These are phyloP conservation scores for Strigomonas galati DNA, from an alignment of 208 protist species.

Conservation along the genomic window DNA sequence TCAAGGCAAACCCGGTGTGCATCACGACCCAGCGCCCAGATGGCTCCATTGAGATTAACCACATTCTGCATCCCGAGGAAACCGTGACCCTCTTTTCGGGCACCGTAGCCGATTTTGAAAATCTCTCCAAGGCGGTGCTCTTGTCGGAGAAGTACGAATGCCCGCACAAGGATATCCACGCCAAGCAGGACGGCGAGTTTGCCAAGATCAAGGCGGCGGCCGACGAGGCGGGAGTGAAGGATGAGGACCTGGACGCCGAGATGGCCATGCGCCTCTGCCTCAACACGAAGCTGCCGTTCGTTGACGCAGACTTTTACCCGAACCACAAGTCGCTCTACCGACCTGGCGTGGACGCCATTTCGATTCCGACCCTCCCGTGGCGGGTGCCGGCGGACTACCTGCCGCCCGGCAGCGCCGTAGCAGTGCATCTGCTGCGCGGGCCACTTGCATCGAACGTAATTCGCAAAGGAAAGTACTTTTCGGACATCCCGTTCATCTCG, in stretches of 20 bases:
- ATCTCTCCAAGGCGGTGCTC: slow-evolving; percentile 26
- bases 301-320: slow-evolving; percentile 52
- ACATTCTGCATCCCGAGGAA: slow-evolving; percentile 41
- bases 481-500: slow-evolving; percentile 47
- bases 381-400: slow-evolving; percentile 40
- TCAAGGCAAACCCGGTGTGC: slow-evolving; percentile 22
- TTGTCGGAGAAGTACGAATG: slow-evolving; percentile 4
- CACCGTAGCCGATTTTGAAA: slow-evolving; percentile 43
- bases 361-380: slow-evolving; percentile 39
- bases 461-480: slow-evolving; percentile 26
- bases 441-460: slow-evolving; percentile 29
- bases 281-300: slow-evolving; percentile 34
- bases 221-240: slow-evolving; percentile 4
- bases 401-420: slow-evolving; percentile 17
- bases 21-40: background rate
- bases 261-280: slow-evolving; percentile 30
- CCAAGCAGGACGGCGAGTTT: background rate
- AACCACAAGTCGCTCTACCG: slow-evolving; percentile 30
- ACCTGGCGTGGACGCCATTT: slow-evolving; percentile 18
- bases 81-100: slow-evolving; percentile 46
- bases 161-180: background rate
- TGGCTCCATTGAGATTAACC: slow-evolving; percentile 20
- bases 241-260: slow-evolving; percentile 18
- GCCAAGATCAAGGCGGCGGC: slow-evolving; percentile 1
- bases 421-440: slow-evolving; percentile 56